Evolutionary conservation across 2,329 filamentous ascomycete species (phyloP).

Genomic region (Didymella arachidicola): DNA sequence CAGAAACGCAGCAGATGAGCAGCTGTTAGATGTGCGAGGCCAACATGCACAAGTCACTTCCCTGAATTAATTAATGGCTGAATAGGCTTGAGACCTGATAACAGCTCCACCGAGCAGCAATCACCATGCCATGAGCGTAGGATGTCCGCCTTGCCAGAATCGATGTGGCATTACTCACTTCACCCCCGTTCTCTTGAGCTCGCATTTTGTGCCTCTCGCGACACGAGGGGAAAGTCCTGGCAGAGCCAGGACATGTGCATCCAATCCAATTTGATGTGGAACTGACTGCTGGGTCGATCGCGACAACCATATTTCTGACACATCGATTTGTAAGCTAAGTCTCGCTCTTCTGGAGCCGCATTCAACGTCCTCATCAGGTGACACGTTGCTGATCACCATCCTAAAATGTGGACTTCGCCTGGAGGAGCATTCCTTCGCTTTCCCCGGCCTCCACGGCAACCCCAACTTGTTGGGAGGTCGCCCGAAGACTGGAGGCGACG

Average conservation of each 20-base stretch:
- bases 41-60: no score
- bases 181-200: not conserved
- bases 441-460: not conserved
- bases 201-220: not conserved
- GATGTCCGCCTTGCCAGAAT: not conserved
- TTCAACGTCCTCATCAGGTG: not conserved
- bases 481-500: not conserved
- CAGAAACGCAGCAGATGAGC: no score
- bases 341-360: constrained; percentile 3
- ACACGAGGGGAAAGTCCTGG: not conserved
- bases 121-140: not conserved
- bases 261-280: constrained; percentile 1
- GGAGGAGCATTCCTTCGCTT: not conserved
- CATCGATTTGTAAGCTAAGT: constrained; percentile 1
- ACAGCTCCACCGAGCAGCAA: no score
- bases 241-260: not conserved
- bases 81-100: not conserved
- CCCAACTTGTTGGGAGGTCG: not conserved
- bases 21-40: no score
- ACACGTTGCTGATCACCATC: constrained; percentile 1
- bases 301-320: not conserved
- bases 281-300: not conserved
- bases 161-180: not conserved
- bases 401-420: not conserved
- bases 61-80: no score